A percentile compares a stretch with the other conserved stretches of the same genome.
These are phyloP conservation scores for Globisporangium emineosum DNA, from an alignment of 352 stramenopile genomes.

Conservation along the genomic window DNA sequence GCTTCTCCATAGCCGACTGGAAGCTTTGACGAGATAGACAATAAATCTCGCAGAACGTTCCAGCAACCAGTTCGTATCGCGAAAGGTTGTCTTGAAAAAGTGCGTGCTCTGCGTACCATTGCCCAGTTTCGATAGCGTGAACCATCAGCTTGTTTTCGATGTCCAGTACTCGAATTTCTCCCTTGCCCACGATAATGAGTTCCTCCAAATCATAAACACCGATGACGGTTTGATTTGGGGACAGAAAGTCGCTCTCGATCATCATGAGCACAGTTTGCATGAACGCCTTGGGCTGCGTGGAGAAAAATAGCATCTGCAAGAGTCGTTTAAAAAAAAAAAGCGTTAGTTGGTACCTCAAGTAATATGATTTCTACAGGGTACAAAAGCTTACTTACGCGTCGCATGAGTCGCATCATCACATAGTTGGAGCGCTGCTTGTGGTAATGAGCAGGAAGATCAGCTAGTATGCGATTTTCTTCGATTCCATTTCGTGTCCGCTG, in stretches of 20 bases:
- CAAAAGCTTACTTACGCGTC: constrained; percentile 4
- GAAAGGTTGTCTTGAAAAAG: constrained; percentile 22
- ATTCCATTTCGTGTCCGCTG: constrained; percentile 24
- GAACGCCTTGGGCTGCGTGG: constrained; percentile 17
- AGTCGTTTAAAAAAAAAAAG: background rate
- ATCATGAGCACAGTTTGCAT: constrained; percentile 16
- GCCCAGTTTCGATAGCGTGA: constrained; percentile 14
- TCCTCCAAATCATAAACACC: constrained; percentile 17
- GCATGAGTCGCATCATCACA: constrained; percentile 18
- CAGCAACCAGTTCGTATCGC: constrained; percentile 19
- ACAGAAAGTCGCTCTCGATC: constrained; percentile 24
- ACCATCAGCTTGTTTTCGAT: constrained; percentile 9
- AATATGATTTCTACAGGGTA: background rate
- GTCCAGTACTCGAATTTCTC: constrained; percentile 22
- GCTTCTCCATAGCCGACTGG: constrained; percentile 7
- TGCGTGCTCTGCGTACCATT: constrained; percentile 22
- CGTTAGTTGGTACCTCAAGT: background rate
- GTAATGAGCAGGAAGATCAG: constrained; percentile 21
- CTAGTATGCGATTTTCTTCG: constrained; percentile 20
- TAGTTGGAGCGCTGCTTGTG: constrained; percentile 21
- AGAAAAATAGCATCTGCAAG: constrained; percentile 22
- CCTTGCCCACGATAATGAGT: constrained; percentile 17
- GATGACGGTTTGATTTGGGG: constrained; percentile 20
- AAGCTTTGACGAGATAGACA: constrained; percentile 21
- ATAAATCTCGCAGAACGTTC: constrained; percentile 26